Evolutionary conservation across 2,329 filamentous ascomycete species (phyloP).

Genomic region (Fusarium camptoceras): DNA sequence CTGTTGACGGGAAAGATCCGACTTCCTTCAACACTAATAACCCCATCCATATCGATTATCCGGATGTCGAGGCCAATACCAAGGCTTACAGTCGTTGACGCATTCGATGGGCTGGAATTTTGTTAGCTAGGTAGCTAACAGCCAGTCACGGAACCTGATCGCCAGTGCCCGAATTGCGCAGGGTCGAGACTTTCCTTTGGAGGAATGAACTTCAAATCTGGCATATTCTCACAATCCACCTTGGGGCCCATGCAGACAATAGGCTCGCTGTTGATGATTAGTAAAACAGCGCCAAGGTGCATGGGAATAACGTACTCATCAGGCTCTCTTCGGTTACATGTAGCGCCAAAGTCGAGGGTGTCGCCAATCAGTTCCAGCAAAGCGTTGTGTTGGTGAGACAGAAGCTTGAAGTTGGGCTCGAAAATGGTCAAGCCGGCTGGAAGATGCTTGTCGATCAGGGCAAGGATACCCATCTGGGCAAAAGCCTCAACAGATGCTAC

Average conservation of each 20-base stretch:
- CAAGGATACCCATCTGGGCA: background rate
- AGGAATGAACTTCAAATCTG: background rate
- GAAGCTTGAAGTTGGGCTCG: background rate
- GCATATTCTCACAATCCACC: background rate
- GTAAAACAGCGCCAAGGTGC: background rate
- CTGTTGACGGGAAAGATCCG: background rate
- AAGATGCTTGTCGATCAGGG: background rate
- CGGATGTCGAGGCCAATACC: background rate
- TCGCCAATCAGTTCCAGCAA: background rate
- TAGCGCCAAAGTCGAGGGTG: background rate
- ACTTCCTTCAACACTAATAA: background rate
- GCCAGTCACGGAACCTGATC: background rate
- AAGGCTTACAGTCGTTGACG: background rate
- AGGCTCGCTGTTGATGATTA: background rate
- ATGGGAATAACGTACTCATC: background rate
- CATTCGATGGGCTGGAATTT: background rate
- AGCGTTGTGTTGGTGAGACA: background rate
- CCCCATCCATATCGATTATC: background rate
- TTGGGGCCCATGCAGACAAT: background rate
- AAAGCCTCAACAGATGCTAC: background rate
- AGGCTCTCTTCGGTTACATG: background rate
- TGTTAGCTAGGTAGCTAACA: background rate
- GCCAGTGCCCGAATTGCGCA: rapidly evolving
- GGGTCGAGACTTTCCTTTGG: background rate
- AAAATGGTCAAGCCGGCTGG: background rate